Percentiles rank a stretch among this genome's conserved stretches.
phyloP scores from a whole-genome alignment of 345 rosid species.

The Abelmoschus esculentus region DNA sequence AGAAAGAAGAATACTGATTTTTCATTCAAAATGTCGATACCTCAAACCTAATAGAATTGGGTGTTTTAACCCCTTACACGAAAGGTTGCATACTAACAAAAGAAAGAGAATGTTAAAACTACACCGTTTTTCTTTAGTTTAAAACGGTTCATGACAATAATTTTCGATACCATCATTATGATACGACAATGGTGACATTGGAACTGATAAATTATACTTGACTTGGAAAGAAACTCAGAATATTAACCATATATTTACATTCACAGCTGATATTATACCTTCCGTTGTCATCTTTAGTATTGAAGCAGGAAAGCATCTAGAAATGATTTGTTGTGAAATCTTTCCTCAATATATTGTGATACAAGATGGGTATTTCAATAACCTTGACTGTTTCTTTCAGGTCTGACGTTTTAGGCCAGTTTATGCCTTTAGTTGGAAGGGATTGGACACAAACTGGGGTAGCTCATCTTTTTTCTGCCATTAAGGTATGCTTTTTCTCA shows the following conservation, averaged over 20 bases:
- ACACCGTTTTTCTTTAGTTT: too few species aligned
- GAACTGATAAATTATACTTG: neutral
- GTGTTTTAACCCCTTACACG: too few species aligned
- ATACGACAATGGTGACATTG: neutral
- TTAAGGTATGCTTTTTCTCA: slow-evolving; percentile 43
- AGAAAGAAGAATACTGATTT: too few species aligned
- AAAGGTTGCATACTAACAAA: too few species aligned
- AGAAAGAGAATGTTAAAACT: too few species aligned
- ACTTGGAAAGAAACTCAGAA: neutral
- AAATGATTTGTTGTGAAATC: neutral
- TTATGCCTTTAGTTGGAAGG: slow-evolving; percentile 95
- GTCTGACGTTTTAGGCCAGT: slow-evolving; percentile 93
- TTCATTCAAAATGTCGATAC: too few species aligned
- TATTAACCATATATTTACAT: neutral
- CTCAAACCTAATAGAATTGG: too few species aligned
- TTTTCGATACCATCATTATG: neutral
- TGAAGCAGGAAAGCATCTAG: slow-evolving; percentile 1
- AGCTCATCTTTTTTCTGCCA: slow-evolving; percentile 83
- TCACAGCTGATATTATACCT: neutral
- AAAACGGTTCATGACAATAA: too few species aligned
- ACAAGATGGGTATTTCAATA: neutral
- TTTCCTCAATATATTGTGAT: neutral
- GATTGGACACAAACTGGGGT: slow-evolving; percentile 98
- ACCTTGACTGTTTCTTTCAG: slow-evolving; percentile 36
- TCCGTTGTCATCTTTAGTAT: neutral